Evolutionary conservation across 2,329 filamentous ascomycete species (phyloP), one percentile per base, ranked within the genome.

Genomic region (Pseudogymnoascus destructans): DNA sequence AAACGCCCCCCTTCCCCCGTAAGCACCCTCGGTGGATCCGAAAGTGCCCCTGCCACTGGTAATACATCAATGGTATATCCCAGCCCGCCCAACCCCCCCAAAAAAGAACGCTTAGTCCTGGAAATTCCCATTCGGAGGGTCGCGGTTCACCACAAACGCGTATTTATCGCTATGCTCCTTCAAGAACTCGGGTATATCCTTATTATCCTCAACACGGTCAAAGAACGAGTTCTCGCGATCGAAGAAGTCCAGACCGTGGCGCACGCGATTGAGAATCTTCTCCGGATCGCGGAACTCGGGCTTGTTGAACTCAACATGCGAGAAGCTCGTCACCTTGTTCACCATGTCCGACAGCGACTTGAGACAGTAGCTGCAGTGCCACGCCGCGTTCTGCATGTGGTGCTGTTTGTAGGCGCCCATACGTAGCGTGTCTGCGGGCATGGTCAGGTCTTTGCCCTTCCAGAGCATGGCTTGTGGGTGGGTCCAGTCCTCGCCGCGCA

Each of bases 281-380:
- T 64, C 63, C 6, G 66, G 66, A 60, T 75, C 70, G 57, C 70
- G 69, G 62, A 73, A 76, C 57, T 71, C 65, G 30, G 70, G 68
- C 19, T 68, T 68, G 58, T 77, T 73, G 58, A 68, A 64, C 38
- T 68, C 63, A 19, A 61, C 66, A 59, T 77, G 74, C 15, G 71
- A 74, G 62, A 76, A 77, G 55, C 69, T 69, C 15, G 65, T 64
- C 68, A 75, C 71, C 64, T 75, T 76, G 13, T 65, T 68, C 33
- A 70, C 63, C 64, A 76, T 69, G 59, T 75, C 70, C 5, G 67
- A 64, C 8, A 77, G 63, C 4, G 69, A 75, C 4, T 67, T 63
- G 59, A 75, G 74, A 63, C 75, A 77, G 25, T 68, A 71, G 32
- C 70, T 73, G 64, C 75, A 77, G 63, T 76, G 74, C 75, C 75